Evolutionary conservation across 768 basidiomycete species (phyloP), one percentile per base, ranked within the genome.

Genomic region (Tricholoma sp.): DNA sequence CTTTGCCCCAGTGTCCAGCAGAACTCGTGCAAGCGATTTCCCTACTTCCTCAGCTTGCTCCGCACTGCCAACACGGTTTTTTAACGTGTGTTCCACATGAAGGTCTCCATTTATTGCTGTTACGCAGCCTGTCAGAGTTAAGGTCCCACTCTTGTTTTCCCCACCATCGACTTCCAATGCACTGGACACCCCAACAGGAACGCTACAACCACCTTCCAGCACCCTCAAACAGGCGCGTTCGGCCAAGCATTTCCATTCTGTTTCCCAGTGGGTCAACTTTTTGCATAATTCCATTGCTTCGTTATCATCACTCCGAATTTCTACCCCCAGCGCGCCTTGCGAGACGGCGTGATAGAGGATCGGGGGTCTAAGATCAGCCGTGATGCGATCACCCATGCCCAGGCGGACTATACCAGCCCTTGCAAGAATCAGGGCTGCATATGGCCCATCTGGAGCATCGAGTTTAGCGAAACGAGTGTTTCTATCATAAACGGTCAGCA

Each of bases 191-290:
- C 95, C 96, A 13, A 99, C 94, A 2, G 96, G 96, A 0, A 99
- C 95, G 59, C 91, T 94, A 73, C 97, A 99, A 24, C 97, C 97
- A 29, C 97, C 97, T 71, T 98, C 97, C 52, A 98, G 77, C 20
- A 88, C 86, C n/a, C 88, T 78, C 60, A 98, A 75, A 70, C 90
- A 88, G 1, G 88, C 90, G 12, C 97, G 83, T 72, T 99, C 97
- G 1, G 94, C 93, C 24, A 80, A 74, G 64, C 88, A 91, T 54
- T 66, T 73, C 86, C 86, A 92, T 48, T 84, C 78, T 0, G 93
- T 94, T 67, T 80, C 76, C 73, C 84, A 82, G 67, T 97, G 90
- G 1, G 83, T 91, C 48, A 94, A 69, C 24, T 75, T 76, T 33
- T 78, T 72, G 67, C 94, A 86, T 31, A 95, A 70, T 52, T 80